Conservation (phyloP, 2,329 filamentous ascomycete genomes). For the Didymellaceae sp. region DNA sequence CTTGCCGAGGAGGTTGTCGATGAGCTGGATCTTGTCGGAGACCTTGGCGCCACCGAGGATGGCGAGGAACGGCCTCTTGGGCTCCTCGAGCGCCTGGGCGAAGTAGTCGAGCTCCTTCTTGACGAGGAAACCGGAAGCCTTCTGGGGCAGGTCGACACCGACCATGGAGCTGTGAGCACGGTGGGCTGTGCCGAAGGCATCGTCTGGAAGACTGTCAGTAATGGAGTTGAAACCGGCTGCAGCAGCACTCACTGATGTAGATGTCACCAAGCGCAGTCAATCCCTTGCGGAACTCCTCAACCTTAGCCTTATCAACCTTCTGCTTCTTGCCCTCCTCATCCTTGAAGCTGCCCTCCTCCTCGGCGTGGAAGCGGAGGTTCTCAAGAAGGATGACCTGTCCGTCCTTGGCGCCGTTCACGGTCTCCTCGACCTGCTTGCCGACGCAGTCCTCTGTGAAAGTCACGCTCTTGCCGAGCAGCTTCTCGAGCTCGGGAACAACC, state of each 20-base stretch:
- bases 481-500: constrained; percentile 89
- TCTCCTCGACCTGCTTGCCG: constrained; percentile 86
- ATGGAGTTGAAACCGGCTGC: constrained; percentile 1
- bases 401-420: constrained; percentile 79
- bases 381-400: constrained; percentile 91
- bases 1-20: constrained; percentile 98
- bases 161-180: constrained; percentile 99
- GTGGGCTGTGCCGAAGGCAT: constrained; percentile 98
- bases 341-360: constrained; percentile 97
- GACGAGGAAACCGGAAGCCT: constrained; percentile 97
- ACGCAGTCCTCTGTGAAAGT: constrained; percentile 91
- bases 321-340: constrained; percentile 94
- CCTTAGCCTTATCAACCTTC: constrained; percentile 94
- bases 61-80: constrained; percentile 94
- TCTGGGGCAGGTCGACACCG: constrained; percentile 91
- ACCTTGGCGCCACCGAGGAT: constrained; percentile 99
- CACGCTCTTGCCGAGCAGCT: constrained; percentile 83
- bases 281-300: constrained; percentile 92
- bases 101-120: constrained; percentile 99
- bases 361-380: constrained; percentile 97
- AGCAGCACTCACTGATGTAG: constrained; percentile 78
- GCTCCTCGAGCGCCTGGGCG: constrained; percentile 91
- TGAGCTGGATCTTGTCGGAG: constrained; percentile 99
- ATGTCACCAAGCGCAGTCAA: constrained; percentile 93
- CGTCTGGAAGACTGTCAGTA: constrained; percentile 66